Percentiles rank a stretch among this genome's conserved stretches.
Conservation (phyloP, 2,329 filamentous ascomycete genomes). For the Ceratocystis ficicola region DNA sequence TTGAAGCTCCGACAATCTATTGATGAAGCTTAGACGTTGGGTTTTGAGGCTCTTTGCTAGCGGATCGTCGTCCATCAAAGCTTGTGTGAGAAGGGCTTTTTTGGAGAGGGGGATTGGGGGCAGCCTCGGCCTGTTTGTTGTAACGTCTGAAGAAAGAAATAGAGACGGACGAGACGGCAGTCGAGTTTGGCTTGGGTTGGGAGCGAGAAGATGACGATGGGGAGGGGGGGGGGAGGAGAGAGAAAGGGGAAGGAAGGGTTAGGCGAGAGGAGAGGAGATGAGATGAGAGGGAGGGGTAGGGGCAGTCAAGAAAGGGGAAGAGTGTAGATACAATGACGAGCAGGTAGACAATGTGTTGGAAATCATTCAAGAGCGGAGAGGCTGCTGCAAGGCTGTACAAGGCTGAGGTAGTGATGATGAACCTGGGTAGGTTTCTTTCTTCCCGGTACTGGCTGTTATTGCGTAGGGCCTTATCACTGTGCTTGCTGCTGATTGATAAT, state of each 20-base stretch:
- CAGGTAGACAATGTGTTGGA: neutral
- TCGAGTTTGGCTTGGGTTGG: neutral
- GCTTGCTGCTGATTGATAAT: neutral
- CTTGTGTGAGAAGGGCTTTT: neutral
- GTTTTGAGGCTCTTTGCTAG: constrained; percentile 22
- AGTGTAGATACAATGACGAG: neutral
- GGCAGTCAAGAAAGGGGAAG: neutral
- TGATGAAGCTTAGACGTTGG: constrained; percentile 22
- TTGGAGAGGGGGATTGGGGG: neutral
- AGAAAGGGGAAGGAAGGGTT: neutral
- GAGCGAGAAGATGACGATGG: neutral
- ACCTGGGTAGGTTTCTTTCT: no score
- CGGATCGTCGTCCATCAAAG: constrained; percentile 23
- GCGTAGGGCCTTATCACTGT: neutral
- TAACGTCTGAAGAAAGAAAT: neutral
- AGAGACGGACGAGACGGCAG: neutral
- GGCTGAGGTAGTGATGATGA: neutral
- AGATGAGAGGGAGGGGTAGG: neutral
- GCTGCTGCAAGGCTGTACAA: neutral
- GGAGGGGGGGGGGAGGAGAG: neutral
- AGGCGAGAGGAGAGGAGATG: neutral
- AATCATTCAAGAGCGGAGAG: neutral
- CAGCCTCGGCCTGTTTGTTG: neutral
- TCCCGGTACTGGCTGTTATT: no score
- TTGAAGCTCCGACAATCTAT: constrained; percentile 21